Conservation (phyloP, 768 basidiomycete genomes). For the Lanmaoa pseudosensibilis region DNA sequence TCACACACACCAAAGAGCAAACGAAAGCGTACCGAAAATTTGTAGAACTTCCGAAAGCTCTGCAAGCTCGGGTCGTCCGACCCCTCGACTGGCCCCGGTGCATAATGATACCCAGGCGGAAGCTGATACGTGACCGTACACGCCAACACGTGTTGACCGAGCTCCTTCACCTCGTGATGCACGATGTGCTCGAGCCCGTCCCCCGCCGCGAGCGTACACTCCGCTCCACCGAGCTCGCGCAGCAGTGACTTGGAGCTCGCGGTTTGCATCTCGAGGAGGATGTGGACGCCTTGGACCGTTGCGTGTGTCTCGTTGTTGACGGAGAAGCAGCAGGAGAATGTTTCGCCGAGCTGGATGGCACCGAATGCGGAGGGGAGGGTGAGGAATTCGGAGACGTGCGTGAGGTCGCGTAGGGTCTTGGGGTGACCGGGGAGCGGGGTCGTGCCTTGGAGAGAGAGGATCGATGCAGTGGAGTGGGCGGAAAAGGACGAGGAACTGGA, state of each 20-base stretch:
- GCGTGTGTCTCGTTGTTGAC: slow-evolving; percentile 75
- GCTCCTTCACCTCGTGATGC: slow-evolving; percentile 89
- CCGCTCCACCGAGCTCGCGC: slow-evolving; percentile 61
- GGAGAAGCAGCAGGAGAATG: slow-evolving; percentile 78
- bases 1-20: background rate
- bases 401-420: slow-evolving; percentile 81
- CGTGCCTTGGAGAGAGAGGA: slow-evolving; percentile 73
- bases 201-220: slow-evolving; percentile 48
- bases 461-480: slow-evolving; percentile 74
- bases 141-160: slow-evolving; percentile 86
- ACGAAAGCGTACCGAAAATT: slow-evolving; percentile 69
- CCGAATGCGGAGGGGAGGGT: slow-evolving; percentile 84
- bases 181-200: slow-evolving; percentile 69
- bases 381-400: slow-evolving; percentile 74
- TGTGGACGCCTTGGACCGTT: slow-evolving; percentile 59
- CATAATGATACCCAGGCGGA: slow-evolving; percentile 53
- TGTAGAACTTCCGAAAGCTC: slow-evolving; percentile 87
- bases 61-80: slow-evolving; percentile 55
- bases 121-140: slow-evolving; percentile 84
- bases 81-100: slow-evolving; percentile 50
- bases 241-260: slow-evolving; percentile 60
- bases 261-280: slow-evolving; percentile 88
- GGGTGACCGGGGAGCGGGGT: slow-evolving; percentile 72
- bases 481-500: slow-evolving; percentile 81
- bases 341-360: slow-evolving; percentile 85